Conservation (phyloP, 345 rosid species). For the Brassica juncea region DNA sequence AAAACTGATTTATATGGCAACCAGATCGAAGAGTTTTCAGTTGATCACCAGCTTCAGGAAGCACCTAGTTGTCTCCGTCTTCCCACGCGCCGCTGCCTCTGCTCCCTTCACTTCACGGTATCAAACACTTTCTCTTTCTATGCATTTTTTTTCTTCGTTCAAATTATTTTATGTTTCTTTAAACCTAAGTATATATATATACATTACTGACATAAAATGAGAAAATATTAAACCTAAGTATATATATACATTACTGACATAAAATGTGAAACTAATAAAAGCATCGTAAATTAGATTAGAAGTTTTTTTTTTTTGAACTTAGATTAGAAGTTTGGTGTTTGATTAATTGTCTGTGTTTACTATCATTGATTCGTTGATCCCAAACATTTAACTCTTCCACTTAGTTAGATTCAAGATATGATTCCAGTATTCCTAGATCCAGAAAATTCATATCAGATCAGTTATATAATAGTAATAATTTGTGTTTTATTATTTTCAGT, state of each 20-base stretch:
- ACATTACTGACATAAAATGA: neutral
- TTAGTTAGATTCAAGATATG: constrained; percentile 2
- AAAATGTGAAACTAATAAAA: neutral
- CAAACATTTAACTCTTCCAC: neutral
- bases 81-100: constrained; percentile 36
- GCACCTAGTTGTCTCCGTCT: constrained; percentile 39
- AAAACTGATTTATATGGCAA: constrained; percentile 55
- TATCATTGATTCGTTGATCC: neutral
- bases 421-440: constrained; percentile 15
- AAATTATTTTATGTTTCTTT: neutral
- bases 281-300: neutral
- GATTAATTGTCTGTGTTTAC: neutral
- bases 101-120: constrained; percentile 20
- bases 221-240: neutral
- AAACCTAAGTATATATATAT: neutral
- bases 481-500: neutral
- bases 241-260: neutral
- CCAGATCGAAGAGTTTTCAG: constrained; percentile 49
- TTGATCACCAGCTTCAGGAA: constrained; percentile 55
- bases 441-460: constrained; percentile 13
- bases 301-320: too few species aligned
- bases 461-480: neutral
- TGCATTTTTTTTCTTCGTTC: neutral
- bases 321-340: neutral
- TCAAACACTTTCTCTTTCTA: neutral